phyloP scores from a whole-genome alignment of 768 basidiomycete genomes.

The Cyclocybe aegerita region DNA sequence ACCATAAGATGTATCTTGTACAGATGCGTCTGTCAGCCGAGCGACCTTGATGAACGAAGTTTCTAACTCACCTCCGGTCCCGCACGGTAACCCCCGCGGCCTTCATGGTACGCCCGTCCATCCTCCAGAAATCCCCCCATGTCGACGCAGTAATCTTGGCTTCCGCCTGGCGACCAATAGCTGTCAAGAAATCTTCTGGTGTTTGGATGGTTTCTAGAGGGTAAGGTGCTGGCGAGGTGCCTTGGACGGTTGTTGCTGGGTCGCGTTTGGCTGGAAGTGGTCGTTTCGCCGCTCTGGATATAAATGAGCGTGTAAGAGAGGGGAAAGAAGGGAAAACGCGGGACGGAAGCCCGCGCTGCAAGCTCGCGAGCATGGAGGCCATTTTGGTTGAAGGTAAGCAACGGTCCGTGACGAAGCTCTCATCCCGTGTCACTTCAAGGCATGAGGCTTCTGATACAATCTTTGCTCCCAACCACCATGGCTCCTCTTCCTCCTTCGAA shows the following conservation, averaged over 20 bases:
- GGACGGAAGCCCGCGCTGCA: conserved; percentile 15
- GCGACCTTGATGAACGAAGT: neutral
- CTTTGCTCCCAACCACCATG: neutral
- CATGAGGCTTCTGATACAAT: neutral
- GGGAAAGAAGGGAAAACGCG: conserved; percentile 26
- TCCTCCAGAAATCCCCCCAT: conserved; percentile 78
- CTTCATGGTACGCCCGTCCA: conserved; percentile 56
- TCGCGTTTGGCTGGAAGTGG: conserved; percentile 31
- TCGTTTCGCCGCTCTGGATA: conserved; percentile 30
- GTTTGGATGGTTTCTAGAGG: conserved; percentile 29
- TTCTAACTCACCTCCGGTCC: conserved; percentile 63
- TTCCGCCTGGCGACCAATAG: conserved; percentile 69
- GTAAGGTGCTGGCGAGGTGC: conserved; percentile 3
- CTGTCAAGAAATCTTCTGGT: conserved; percentile 65
- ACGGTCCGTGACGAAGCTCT: neutral
- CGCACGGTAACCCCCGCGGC: conserved; percentile 62
- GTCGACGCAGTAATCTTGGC: conserved; percentile 59
- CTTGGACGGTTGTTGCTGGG: conserved; percentile 11
- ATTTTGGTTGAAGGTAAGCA: neutral
- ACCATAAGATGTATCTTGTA: conserved; percentile 79
- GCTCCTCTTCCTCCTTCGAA: too few relatives aligned
- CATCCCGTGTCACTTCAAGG: neutral
- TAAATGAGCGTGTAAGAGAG: conserved; percentile 28
- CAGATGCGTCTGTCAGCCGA: neutral
- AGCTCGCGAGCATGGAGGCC: conserved; percentile 10